A percentile compares a stretch with the other conserved stretches of the same genome.
These are phyloP conservation scores for Mycocentrospora acerina DNA, from an alignment of 2,329 filamentous ascomycete genomes.

Conservation along the genomic window DNA sequence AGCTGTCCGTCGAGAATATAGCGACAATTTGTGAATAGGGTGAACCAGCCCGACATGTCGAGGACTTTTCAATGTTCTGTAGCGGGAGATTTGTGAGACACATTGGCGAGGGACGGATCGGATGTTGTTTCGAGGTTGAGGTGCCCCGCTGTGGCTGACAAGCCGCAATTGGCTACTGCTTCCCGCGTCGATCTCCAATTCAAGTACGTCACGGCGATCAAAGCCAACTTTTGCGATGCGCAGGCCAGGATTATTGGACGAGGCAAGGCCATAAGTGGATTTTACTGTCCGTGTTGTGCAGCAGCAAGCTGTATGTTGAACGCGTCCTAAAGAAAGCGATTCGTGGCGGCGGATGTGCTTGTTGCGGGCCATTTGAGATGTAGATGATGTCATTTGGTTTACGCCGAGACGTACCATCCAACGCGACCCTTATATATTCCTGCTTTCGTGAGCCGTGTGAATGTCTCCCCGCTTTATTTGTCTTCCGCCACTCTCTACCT, in stretches of 20 bases:
- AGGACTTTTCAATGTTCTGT: not conserved
- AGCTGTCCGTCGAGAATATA: slow-evolving; percentile 48
- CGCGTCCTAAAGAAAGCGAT: slow-evolving; percentile 11
- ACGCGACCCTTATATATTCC: slow-evolving; percentile 11
- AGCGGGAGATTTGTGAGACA: not conserved
- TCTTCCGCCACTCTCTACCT: slow-evolving; percentile 2
- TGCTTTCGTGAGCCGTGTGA: slow-evolving; percentile 17
- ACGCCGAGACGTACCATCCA: slow-evolving; percentile 1
- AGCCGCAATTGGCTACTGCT: not conserved
- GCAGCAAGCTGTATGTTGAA: slow-evolving; percentile 4
- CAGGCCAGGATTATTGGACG: slow-evolving; percentile 7
- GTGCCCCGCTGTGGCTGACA: not conserved
- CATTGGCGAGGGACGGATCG: not conserved
- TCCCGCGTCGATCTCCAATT: not conserved
- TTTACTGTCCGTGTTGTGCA: slow-evolving; percentile 8
- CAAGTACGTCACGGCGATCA: too few relatives aligned
- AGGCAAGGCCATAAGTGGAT: slow-evolving; percentile 19
- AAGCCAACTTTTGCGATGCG: not conserved
- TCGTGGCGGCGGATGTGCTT: slow-evolving; percentile 9
- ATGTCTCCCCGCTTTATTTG: slow-evolving; percentile 5
- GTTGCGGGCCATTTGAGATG: slow-evolving; percentile 1
- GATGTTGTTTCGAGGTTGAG: not conserved
- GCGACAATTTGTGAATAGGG: slow-evolving; percentile 50
- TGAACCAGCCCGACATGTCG: slow-evolving; percentile 47
- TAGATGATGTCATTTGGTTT: slow-evolving; percentile 19